Base-by-base conservation (phyloP, 208 protist species). In the Leptomonas pyrrhocoris region DNA sequence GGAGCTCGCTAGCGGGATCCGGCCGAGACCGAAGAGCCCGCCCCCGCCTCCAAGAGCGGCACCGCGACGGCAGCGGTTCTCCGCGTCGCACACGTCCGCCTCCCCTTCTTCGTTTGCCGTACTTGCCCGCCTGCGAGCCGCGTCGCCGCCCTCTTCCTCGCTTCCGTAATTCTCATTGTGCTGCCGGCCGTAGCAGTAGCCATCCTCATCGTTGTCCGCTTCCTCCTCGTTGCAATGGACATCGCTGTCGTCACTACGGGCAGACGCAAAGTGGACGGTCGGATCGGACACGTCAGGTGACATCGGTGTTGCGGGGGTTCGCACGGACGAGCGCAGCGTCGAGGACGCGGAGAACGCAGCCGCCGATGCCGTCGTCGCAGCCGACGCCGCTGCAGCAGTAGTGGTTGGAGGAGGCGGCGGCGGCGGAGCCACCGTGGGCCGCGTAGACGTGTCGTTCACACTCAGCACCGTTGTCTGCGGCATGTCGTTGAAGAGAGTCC, bases 381-480 rank as follows among this genome's bases (percentile, higher is more conserved):
- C 28, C 36, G 15, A 23, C 42, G 8, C 53, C 16, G 55, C 18
- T 6, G 31, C 60, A n/a, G 51, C 30, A 34, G 36, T 28, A 21
- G 54, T 18, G 5, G 43, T 12, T 18, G 43, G 7, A 15, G 43
- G 16, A 48, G 43, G 43, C 11, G 43, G 11, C 43, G 16, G 8
- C 28, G 51, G 43, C 11, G 43, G 11, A 3, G 16, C 25, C 28
- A 27, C 9, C 5, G 56, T 62, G 6, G 72, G 62, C 11, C 71
- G 71, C 50, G 60, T 73, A 0, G 61, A 38, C 0, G 70, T 67
- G 49, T 68, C 46, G 57, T 86, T 74, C 27, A 89, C 74, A 12
- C 83, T 74, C 28, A 96, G 65, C n/a, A 96, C 88, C 8, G 86
- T 86, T 3, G 81, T 83, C 59, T 96, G 91, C 19, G 77, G 67